Conservation (phyloP, 1,284 basidiomycete genomes). For the Tremellales sp. region DNA sequence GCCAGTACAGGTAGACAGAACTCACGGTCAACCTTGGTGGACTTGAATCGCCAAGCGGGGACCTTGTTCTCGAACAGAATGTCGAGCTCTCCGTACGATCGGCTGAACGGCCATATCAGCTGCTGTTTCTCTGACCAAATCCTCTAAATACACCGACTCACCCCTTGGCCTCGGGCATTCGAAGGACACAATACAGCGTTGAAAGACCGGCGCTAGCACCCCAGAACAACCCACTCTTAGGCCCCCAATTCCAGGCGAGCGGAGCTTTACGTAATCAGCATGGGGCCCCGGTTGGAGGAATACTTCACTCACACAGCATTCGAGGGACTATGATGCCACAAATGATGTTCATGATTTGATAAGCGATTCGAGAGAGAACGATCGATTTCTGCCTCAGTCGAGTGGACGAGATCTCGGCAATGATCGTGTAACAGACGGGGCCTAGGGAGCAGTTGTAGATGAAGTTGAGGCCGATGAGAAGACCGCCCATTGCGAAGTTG, state of each 20-base stretch:
- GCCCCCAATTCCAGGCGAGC: slow-evolving; percentile 1
- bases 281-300: background rate
- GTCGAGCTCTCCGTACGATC: slow-evolving; percentile 10
- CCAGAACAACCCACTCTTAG: slow-evolving; percentile 5
- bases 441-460: slow-evolving; percentile 25
- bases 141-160: background rate
- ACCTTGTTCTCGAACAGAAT: slow-evolving; percentile 13
- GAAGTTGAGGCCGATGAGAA: slow-evolving; percentile 32
- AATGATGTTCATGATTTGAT: slow-evolving; percentile 36
- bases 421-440: slow-evolving; percentile 21
- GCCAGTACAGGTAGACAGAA: background rate
- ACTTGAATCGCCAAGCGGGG: slow-evolving; percentile 7
- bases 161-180: slow-evolving; percentile 1
- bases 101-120: background rate
- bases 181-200: slow-evolving; percentile 1
- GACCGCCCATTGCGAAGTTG: slow-evolving; percentile 34
- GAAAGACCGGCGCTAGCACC: slow-evolving; percentile 3
- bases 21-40: slow-evolving; percentile 10
- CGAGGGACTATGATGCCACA: slow-evolving; percentile 21
- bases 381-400: slow-evolving; percentile 45
- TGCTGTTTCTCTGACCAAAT: background rate
- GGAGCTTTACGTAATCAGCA: background rate
- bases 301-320: too few relatives aligned
- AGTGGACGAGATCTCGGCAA: slow-evolving; percentile 15
- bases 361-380: slow-evolving; percentile 50